These are phyloP conservation scores for Aspergillus hancockii DNA, from an alignment of 495 filamentous ascomycete species.

Conservation along the genomic window DNA sequence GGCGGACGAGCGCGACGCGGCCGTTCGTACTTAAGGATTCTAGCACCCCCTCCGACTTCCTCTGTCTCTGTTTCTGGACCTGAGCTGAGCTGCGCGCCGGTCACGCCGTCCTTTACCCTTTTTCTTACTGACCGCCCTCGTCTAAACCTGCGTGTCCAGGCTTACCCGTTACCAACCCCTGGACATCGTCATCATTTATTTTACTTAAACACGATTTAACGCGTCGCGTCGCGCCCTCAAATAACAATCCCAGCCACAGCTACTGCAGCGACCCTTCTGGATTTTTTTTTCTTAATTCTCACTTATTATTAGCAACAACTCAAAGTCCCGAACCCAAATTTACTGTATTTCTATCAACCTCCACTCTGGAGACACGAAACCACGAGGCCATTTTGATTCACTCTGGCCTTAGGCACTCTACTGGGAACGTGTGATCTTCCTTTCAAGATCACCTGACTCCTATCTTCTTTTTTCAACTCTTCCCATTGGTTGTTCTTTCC, in stretches of 20 bases:
- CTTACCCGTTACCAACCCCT: slow-evolving; percentile 7
- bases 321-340: slow-evolving; percentile 3
- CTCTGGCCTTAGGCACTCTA: slow-evolving; percentile 23
- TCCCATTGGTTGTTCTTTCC: slow-evolving; percentile 16
- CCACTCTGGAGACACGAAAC: slow-evolving; percentile 12
- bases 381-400: slow-evolving; percentile 6
- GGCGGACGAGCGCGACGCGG: slow-evolving; percentile 39
- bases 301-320: slow-evolving; percentile 13
- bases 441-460: slow-evolving; percentile 17
- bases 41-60: slow-evolving; percentile 49
- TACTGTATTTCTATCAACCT: slow-evolving; percentile 10
- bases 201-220: slow-evolving; percentile 17
- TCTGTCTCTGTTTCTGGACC: slow-evolving; percentile 43
- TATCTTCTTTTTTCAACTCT: slow-evolving; percentile 18
- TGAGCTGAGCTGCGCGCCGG: slow-evolving; percentile 31
- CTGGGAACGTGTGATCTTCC: slow-evolving; percentile 16
- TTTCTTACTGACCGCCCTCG: slow-evolving; percentile 20
- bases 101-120: slow-evolving; percentile 28
- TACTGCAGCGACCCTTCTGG: slow-evolving; percentile 19
- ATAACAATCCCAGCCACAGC: slow-evolving; percentile 22
- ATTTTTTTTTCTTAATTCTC: slow-evolving; percentile 16
- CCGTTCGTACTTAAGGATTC: slow-evolving; percentile 55
- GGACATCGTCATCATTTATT: slow-evolving; percentile 15
- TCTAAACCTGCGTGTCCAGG: slow-evolving; percentile 6
- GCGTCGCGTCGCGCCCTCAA: slow-evolving; percentile 32